Conservation (phyloP, 2,329 filamentous ascomycete genomes). For the Bertia moriformis region DNA sequence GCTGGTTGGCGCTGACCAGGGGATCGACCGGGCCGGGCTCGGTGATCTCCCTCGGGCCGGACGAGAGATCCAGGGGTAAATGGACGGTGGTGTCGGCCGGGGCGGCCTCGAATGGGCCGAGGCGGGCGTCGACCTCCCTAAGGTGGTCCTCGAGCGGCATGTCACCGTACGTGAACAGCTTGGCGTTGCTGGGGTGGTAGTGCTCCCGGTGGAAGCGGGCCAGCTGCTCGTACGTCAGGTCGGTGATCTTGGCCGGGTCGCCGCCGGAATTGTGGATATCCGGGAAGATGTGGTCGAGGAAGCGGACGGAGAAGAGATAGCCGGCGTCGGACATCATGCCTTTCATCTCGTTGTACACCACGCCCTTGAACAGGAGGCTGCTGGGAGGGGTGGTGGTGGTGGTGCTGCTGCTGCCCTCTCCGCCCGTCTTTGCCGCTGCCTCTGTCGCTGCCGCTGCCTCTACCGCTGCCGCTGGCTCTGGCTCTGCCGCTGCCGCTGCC, state of each 20-base stretch:
- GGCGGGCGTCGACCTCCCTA: slow-evolving; percentile 59
- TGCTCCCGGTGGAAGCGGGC: slow-evolving; percentile 79
- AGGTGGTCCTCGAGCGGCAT: slow-evolving; percentile 76
- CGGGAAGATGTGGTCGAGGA: slow-evolving; percentile 87
- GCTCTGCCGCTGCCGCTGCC: too few relatives aligned
- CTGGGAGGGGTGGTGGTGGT: too few relatives aligned
- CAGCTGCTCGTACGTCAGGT: slow-evolving; percentile 81
- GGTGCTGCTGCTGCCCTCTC: too few relatives aligned
- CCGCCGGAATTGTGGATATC: slow-evolving; percentile 93
- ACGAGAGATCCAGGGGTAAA: slow-evolving; percentile 54
- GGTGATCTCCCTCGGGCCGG: slow-evolving; percentile 53
- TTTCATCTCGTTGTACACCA: slow-evolving; percentile 99
- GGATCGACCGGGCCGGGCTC: slow-evolving; percentile 75
- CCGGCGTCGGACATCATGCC: slow-evolving; percentile 95
- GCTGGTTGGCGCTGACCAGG: slow-evolving; percentile 69
- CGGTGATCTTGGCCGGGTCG: slow-evolving; percentile 89
- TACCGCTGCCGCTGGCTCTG: too few relatives aligned
- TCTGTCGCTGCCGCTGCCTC: too few relatives aligned
- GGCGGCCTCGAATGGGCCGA: slow-evolving; percentile 61
- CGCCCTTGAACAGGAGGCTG: slow-evolving; percentile 83
- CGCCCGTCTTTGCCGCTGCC: too few relatives aligned
- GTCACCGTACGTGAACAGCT: slow-evolving; percentile 88
- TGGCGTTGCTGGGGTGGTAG: slow-evolving; percentile 95
- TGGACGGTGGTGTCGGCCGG: slow-evolving; percentile 60
- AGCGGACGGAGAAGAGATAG: slow-evolving; percentile 89